Evolutionary conservation across 441 rosid genomes (phyloP), one percentile per base, ranked within the genome.

Genomic region (Omphalea diandra): DNA sequence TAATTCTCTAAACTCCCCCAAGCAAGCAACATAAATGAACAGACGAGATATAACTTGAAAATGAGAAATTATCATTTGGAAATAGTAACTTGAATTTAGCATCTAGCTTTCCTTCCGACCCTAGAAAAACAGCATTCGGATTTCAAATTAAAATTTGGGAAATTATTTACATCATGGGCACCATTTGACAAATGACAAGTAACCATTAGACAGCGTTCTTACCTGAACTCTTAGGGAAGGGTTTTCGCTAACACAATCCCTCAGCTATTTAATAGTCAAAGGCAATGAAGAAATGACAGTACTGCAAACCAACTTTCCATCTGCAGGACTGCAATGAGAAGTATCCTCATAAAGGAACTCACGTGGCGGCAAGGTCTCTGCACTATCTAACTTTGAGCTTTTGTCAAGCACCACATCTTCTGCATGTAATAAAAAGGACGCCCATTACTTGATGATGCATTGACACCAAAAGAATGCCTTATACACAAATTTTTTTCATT

Each of bases 231-330:
- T 79, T 40, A 90, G 24, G 2, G 90, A 80, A 67, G 91, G 98
- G 63, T 93, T 90, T 61, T 87, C 79, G 71, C 79, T 81, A 29
- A 85, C 95, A 57, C 90, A 82, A 64, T 89, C 94, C 77, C 96
- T 86, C 69, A 93, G 69, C 97, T 92, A 90, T 68, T 89, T 87
- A 68, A 93, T 89, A 32, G 95, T 79, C 89, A 84, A 62, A 31
- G 98, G 97, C 75, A 93, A 76, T 12, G 97, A 87, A 67, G 97
- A 85, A 70, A 89, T 80, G 31, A 90, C 95, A 0, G 83, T 87
- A 54, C 93, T 86, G 70, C 86, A 87, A 35, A 78, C 33, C 11
- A 81, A 63, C 32, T 53, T 75, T 59, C 74, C 68, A 69, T 79
- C 75, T 43, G 72, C 52, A 76, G 82, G 73, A 73, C 72, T 46